Base-by-base conservation (phyloP, 2,329 filamentous ascomycete genomes). In the Pseudogymnoascus pannorum region DNA sequence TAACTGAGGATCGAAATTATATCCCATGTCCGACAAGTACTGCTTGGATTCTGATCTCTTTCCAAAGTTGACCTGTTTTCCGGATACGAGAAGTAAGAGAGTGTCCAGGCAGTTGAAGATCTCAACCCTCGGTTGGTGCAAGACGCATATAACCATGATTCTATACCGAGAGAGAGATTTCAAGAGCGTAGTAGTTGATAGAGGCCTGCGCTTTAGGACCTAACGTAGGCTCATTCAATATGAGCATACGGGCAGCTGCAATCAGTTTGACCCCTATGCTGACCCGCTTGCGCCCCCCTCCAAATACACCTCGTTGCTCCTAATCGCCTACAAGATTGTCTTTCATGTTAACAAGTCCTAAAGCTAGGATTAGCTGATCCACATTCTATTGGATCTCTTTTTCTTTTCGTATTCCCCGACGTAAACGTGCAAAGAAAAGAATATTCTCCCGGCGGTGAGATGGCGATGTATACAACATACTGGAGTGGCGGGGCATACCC, bases 371-470 rank as follows among this genome's bases (percentile, higher is more conserved):
- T n/a, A 85, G 74, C 4, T 79, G 74, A 57, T 84, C 76, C n/a
- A 84, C 81, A 63, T 84, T 81, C 16, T 75, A 71, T 36, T 78
- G 71, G 36, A 84, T 79, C 2, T 82, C 79, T 11, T 64, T 66
- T 36, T 79, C 75, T 3, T 71, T 74, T 81, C 81, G 85, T 4
- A 73, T 77, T 2, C 76, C 72, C 0, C 82, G 72, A 14, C 81
- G 77, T 33, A 84, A 75, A 12, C 78, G 75, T 14, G 82, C 83
- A 0, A 81, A 84, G 64, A 86, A 82, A 4, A 84, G 72, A 42
- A 87, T 84, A 62, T 86, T 86, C 68, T 87, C 84, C 58, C 78
- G 78, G 4, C 82, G 0, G 83, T 86, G 51, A 86, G 71, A 67
- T 86, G 81, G 0, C 82, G 79, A 8, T 85, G 74, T n/a, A n/a